A percentile compares a stretch with the other conserved stretches of the same genome.
These are phyloP conservation scores for Penicillium sp. DNA, from an alignment of 2,329 filamentous ascomycete genomes.

Conservation along the genomic window DNA sequence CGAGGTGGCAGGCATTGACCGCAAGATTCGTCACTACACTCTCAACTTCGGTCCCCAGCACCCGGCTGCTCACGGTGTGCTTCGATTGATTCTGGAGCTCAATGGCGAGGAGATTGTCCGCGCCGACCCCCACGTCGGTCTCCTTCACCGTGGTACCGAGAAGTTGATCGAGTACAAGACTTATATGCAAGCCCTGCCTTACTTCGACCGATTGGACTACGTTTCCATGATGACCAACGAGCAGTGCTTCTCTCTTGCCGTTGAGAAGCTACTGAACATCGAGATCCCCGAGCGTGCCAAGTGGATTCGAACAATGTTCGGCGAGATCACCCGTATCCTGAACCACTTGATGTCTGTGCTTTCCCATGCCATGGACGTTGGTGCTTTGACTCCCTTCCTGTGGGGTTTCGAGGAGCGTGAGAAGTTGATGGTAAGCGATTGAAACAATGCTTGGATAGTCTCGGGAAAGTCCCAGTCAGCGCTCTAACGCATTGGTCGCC, in stretches of 20 bases:
- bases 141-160: conserved; percentile 95
- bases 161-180: conserved; percentile 99
- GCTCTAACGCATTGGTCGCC: conserved; percentile 21
- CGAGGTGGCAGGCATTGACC: conserved; percentile 48
- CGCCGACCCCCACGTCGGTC: conserved; percentile 92
- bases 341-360: conserved; percentile 99
- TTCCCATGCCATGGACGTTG: conserved; percentile 98
- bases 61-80: conserved; percentile 95
- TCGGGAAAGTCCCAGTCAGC: neutral
- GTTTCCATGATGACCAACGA: conserved; percentile 99
- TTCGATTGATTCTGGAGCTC: conserved; percentile 95
- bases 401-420: conserved; percentile 99
- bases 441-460: neutral
- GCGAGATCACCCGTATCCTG: conserved; percentile 86
- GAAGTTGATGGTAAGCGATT: conserved; percentile 86
- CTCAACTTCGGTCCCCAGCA: conserved; percentile 99
- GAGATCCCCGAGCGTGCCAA: conserved; percentile 95
- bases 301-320: conserved; percentile 95
- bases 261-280: conserved; percentile 96
- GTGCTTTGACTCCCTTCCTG: conserved; percentile 94
- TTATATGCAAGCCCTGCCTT: conserved; percentile 95
- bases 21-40: conserved; percentile 98
- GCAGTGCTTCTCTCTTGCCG: conserved; percentile 92
- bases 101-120: conserved; percentile 97
- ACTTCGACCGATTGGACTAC: conserved; percentile 98